phyloP scores from a whole-genome alignment of 257 asterid species.

The Petrea volubilis region DNA sequence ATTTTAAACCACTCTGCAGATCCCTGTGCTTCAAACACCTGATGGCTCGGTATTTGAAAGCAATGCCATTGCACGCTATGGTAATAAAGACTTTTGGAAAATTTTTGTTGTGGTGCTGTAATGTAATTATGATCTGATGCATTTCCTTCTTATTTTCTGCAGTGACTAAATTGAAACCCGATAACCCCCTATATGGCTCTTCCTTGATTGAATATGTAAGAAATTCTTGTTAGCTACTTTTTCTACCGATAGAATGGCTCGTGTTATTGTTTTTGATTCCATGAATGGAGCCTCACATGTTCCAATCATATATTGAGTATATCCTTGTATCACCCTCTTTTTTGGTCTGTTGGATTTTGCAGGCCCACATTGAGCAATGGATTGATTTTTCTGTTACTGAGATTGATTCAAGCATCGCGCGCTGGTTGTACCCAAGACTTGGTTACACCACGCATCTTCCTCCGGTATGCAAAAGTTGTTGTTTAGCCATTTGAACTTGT shows the following conservation, averaged over 20 bases:
- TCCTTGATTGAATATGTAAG: conserved; percentile 77
- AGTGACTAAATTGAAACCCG: conserved; percentile 60
- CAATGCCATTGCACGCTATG: conserved; percentile 95
- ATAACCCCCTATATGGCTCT: conserved; percentile 62
- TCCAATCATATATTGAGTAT: not conserved
- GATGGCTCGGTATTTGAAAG: conserved; percentile 88
- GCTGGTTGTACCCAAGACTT: conserved; percentile 45
- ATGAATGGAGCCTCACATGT: not conserved
- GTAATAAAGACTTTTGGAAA: conserved; percentile 28
- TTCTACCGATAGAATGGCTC: not conserved
- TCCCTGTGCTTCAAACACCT: conserved; percentile 93
- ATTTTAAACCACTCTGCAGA: conserved; percentile 37
- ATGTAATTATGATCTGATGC: not conserved
- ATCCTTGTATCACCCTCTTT: not conserved
- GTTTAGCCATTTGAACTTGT: not conserved
- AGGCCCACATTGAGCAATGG: conserved; percentile 69
- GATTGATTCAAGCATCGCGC: conserved; percentile 31
- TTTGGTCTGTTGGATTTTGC: not conserved
- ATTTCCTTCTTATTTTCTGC: conserved; percentile 18
- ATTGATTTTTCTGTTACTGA: conserved; percentile 53
- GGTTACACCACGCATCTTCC: conserved; percentile 40
- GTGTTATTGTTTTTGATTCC: not conserved
- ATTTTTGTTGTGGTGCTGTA: not conserved
- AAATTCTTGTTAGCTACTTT: not conserved
- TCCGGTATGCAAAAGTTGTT: conserved; percentile 36